phyloP scores from a whole-genome alignment of 2,329 filamentous ascomycete genomes.

The Neopestalotiopsis rosae region DNA sequence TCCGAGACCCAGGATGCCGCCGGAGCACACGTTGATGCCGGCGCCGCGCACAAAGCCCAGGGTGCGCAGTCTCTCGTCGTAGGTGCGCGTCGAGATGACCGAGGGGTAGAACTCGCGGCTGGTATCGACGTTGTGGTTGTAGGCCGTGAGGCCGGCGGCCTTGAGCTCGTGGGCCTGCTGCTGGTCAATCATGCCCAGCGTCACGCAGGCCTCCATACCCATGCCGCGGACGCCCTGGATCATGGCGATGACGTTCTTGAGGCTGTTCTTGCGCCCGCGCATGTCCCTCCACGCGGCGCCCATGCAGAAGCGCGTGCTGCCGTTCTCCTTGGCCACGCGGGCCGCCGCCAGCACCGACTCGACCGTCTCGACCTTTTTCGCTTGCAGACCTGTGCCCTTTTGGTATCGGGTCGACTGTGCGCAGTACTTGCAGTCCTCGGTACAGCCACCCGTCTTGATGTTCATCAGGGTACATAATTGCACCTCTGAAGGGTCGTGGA shows the following conservation, averaged over 20 bases:
- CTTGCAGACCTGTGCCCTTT: conserved; percentile 77
- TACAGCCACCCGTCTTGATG: conserved; percentile 93
- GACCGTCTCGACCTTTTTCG: conserved; percentile 79
- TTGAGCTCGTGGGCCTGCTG: conserved; percentile 83
- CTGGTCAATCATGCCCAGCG: conserved; percentile 87
- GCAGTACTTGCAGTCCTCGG: conserved; percentile 92
- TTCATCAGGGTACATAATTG: conserved; percentile 96
- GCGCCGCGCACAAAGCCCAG: conserved; percentile 82
- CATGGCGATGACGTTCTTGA: conserved; percentile 88
- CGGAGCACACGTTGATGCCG: conserved; percentile 88
- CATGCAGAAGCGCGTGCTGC: conserved; percentile 94
- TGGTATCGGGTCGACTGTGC: conserved; percentile 84
- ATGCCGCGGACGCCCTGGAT: conserved; percentile 78
- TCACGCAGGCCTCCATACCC: conserved; percentile 94
- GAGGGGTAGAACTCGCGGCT: conserved; percentile 87
- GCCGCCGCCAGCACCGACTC: conserved; percentile 83
- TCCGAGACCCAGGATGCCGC: conserved; percentile 85
- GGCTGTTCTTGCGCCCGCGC: conserved; percentile 82
- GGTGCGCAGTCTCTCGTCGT: conserved; percentile 85
- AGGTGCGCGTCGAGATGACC: conserved; percentile 83
- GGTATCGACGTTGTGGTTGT: conserved; percentile 95
- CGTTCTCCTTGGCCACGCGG: conserved; percentile 77
- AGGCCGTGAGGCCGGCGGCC: conserved; percentile 83
- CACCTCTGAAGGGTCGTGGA: conserved; percentile 82
- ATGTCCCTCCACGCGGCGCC: conserved; percentile 94